Evolutionary conservation across 2,329 filamentous ascomycete species (phyloP).

Genomic region (Aspergillus thermomutatus): DNA sequence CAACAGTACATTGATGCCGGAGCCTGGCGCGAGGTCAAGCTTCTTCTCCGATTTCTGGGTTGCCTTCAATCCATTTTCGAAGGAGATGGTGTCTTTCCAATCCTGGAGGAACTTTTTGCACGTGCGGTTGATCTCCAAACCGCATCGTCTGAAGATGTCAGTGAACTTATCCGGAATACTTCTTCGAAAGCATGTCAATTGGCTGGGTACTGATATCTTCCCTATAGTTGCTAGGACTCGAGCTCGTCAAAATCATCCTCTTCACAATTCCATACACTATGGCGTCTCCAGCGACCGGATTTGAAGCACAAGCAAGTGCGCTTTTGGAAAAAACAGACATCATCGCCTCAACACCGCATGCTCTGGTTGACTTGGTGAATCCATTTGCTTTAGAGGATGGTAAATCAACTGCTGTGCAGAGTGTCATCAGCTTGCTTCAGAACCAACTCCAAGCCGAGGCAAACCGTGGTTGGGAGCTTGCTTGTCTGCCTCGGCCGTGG

Average conservation of each 20-base stretch:
- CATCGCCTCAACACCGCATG: slow-evolving; percentile 83
- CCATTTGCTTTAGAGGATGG: slow-evolving; percentile 67
- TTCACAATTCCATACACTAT: slow-evolving; percentile 90
- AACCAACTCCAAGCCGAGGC: slow-evolving; percentile 79
- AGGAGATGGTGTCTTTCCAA: slow-evolving; percentile 77
- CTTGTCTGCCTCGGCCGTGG: slow-evolving; percentile 59
- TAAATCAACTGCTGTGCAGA: slow-evolving; percentile 63
- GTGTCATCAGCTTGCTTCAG: slow-evolving; percentile 77
- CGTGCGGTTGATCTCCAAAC: slow-evolving; percentile 92
- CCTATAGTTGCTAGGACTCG: slow-evolving; percentile 60
- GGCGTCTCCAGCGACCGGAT: slow-evolving; percentile 66
- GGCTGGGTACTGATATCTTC: slow-evolving; percentile 13
- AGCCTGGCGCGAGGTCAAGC: slow-evolving; percentile 87
- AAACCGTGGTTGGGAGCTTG: slow-evolving; percentile 68
- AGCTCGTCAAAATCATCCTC: slow-evolving; percentile 94
- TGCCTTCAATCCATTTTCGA: slow-evolving; percentile 77
- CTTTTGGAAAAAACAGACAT: slow-evolving; percentile 93
- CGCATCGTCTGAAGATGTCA: slow-evolving; percentile 85
- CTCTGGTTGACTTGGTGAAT: slow-evolving; percentile 80
- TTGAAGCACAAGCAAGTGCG: slow-evolving; percentile 69
- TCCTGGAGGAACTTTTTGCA: slow-evolving; percentile 86
- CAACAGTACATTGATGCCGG: slow-evolving; percentile 69
- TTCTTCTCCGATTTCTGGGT: slow-evolving; percentile 83
- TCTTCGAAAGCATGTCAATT: not conserved
- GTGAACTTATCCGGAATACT: slow-evolving; percentile 31